Base-by-base conservation (phyloP, 352 stramenopile species). In the Globisporangium cylindrosporum region DNA sequence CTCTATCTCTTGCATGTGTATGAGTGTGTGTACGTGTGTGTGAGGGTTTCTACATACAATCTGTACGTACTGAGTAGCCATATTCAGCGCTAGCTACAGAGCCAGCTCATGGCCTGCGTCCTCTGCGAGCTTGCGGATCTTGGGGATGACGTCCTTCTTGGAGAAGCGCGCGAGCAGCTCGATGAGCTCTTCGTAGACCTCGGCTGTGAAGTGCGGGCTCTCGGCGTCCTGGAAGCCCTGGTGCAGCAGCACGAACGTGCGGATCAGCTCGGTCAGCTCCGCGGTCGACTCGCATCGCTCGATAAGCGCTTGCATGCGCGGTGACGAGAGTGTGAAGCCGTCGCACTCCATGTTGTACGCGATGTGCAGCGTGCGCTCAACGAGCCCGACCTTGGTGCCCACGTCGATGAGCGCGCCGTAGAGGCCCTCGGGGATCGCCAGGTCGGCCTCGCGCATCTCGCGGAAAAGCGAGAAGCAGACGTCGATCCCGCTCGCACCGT, bases 271-370 rank as follows among this genome's bases (percentile, higher is more conserved):
- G 1, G 59, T 60, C 36, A 87, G 73, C 67, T 94, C 86, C 1
- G 69, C 41, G 24, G 79, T 70, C 18, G 78, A 83, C 25, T 79
- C 72, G 56, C 78, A 88, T 4, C 71, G 76, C 24, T 68, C 61
- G 55, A 90, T 78, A 29, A 94, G 71, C 48, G 68, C 73, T 38
- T 80, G 75, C 64, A 92, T 66, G 61, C 91, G 81, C 14, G 71
- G 63, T 0, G 78, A 78, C 15, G 75, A 80, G 22, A 94, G 64
- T 24, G 69, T 61, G 48, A 86, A 82, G 32, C 86, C 86, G 57
- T 94, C 86, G 67, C 86, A 94, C 62, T 94, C 86, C 86, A 94
- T 94, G 62, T 94, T 89, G 73, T 89, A 92, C 15, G 86, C 86
- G 22, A 94, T 55, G 59, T 90, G 79, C 56, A 94, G 72, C 15